A percentile compares a stretch with the other conserved stretches of the same genome.
These are phyloP conservation scores for Austropuccinia psidii DNA, from an alignment of 1,284 basidiomycete species.

Conservation along the genomic window DNA sequence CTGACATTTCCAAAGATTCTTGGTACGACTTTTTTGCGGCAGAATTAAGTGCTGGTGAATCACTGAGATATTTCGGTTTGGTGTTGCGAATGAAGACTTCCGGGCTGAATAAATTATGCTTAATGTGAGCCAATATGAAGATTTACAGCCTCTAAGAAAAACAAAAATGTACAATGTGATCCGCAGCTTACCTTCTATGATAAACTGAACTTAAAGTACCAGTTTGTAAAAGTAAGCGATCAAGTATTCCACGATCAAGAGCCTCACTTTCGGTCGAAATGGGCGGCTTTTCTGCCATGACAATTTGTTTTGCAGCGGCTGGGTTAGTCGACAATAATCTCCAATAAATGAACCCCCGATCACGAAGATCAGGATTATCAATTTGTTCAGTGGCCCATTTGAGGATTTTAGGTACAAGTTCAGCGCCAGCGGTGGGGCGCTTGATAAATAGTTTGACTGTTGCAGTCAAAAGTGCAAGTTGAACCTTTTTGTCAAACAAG, in stretches of 20 bases:
- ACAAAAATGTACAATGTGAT: not conserved
- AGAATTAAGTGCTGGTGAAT: constrained; percentile 42
- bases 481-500: constrained; percentile 58
- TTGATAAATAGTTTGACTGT: constrained; percentile 95
- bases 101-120: constrained; percentile 12
- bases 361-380: constrained; percentile 92
- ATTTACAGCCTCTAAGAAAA: not conserved
- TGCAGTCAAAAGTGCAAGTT: constrained; percentile 88
- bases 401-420: constrained; percentile 85
- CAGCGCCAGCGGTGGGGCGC: constrained; percentile 80
- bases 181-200: constrained; percentile 42
- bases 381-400: constrained; percentile 97
- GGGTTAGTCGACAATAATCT: constrained; percentile 90
- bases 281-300: constrained; percentile 86
- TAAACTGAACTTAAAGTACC: constrained; percentile 45
- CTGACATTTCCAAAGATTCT: constrained; percentile 39
- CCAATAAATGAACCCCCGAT: constrained; percentile 99
- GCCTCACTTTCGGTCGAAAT: constrained; percentile 97
- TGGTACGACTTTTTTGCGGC: constrained; percentile 42
- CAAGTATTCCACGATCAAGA: constrained; percentile 89
- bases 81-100: constrained; percentile 39
- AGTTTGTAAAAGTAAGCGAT: constrained; percentile 58
- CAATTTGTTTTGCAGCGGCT: constrained; percentile 68
- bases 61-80: constrained; percentile 42
- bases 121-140: not conserved